phyloP scores from a whole-genome alignment of 1,284 basidiomycete species.

The Ceratobasidium sp. region DNA sequence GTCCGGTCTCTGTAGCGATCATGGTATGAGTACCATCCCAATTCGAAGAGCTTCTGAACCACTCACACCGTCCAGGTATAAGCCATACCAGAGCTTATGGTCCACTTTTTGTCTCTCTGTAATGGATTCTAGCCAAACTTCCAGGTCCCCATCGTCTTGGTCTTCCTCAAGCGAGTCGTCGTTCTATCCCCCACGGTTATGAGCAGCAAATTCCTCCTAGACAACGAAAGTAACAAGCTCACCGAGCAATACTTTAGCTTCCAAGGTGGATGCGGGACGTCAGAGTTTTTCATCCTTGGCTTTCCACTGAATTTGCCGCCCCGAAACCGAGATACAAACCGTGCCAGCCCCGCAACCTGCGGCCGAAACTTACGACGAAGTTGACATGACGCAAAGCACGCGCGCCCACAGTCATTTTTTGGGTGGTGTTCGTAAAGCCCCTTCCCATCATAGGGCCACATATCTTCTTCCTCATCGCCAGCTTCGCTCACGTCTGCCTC shows the following conservation, averaged over 20 bases:
- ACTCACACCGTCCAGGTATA: constrained; percentile 18
- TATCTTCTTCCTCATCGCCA: neutral
- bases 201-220: neutral
- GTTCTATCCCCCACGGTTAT: constrained; percentile 9
- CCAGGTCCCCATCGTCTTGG: constrained; percentile 35
- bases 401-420: constrained; percentile 7
- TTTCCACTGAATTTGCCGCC: neutral
- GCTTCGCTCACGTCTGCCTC: neutral
- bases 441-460: constrained; percentile 36
- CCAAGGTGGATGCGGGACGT: constrained; percentile 38
- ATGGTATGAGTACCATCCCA: neutral
- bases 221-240: neutral
- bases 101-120: neutral
- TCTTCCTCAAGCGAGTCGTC: constrained; percentile 37
- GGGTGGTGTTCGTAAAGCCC: constrained; percentile 31
- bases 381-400: constrained; percentile 22
- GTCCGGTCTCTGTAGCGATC: constrained; percentile 6
- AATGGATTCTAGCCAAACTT: constrained; percentile 29
- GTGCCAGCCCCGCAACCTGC: neutral
- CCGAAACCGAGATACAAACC: neutral
- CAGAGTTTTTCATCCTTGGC: constrained; percentile 24
- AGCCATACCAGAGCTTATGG: neutral
- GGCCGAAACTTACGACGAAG: neutral
- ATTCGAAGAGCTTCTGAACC: neutral
- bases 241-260: constrained; percentile 28